Evolutionary conservation across 345 rosid species (phyloP).

Genomic region (Arabidopsis arenosa): DNA sequence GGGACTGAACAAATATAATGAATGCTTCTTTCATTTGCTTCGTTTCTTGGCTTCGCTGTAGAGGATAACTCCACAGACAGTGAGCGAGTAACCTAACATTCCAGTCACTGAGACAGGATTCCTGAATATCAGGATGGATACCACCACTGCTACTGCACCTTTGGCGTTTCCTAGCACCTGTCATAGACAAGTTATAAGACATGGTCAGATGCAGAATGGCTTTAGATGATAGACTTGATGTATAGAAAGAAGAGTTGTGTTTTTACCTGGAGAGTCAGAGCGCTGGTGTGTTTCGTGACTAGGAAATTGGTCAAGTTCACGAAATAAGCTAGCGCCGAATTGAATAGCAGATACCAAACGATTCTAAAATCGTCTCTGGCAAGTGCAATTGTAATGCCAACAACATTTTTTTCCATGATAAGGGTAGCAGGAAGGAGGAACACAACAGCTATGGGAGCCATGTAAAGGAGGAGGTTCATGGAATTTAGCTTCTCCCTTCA

Average conservation of each 20-base stretch:
- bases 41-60: constrained; percentile 63
- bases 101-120: constrained; percentile 64
- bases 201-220: constrained; percentile 1
- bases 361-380: constrained; percentile 59
- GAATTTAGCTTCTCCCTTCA: constrained; percentile 67
- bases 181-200: constrained; percentile 4
- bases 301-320: constrained; percentile 64
- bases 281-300: constrained; percentile 67
- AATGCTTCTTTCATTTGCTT: constrained; percentile 43
- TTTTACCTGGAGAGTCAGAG: constrained; percentile 62
- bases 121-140: constrained; percentile 60
- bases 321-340: constrained; percentile 58
- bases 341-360: constrained; percentile 59
- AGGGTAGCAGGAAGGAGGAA: constrained; percentile 60
- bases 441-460: constrained; percentile 61
- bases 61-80: constrained; percentile 58
- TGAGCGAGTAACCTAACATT: constrained; percentile 64
- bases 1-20: constrained; percentile 32
- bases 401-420: constrained; percentile 59
- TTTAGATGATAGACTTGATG: background rate
- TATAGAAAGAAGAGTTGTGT: constrained; percentile 14
- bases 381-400: constrained; percentile 49
- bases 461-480: constrained; percentile 62
- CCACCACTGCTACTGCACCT: constrained; percentile 66
- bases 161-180: constrained; percentile 75